Evolutionary conservation across 495 filamentous ascomycete genomes (phyloP), one percentile per base, ranked within the genome.

Genomic region (Lasiosphaeria ovina): DNA sequence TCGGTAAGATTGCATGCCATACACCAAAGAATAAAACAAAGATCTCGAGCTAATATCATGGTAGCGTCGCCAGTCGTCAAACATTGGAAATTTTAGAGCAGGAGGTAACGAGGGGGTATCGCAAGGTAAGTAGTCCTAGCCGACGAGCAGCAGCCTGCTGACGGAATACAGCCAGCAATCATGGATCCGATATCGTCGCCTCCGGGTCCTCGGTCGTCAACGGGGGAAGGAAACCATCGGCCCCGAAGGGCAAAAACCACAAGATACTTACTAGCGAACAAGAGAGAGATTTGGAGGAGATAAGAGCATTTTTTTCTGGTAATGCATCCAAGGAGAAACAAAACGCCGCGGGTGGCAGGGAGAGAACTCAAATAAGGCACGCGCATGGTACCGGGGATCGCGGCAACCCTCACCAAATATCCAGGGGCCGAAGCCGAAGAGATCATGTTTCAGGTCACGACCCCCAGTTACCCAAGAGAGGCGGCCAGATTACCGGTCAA

Each of bases 231-330:
- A 47, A 9, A 4, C 12, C 44, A 9, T n/a, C 11, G 44, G 16
- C 5, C 6, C 12, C 44, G 16, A 11, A 4, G 6, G 44, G 6
- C 16, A 47, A n/a, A 47, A 47, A 3, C 6, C 12, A n/a, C 8
- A n/a, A 47, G 12, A 14, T 9, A 8, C 7, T 42, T 42, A 0
- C 44, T 14, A 8, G 5, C 1, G 44, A 47, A 47, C 0, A 5
- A 14, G 67, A 66, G 34, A 66, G 65, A 53, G 74, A 73, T 51
- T 59, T 74, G 38, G 72, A 77, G 35, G 69, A 77, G 53, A 64
- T 79, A 3, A 74, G 75, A 11, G 69, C 68, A 0, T 81, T 79
- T 61, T 81, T 82, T 45, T 62, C 67, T 24, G 59, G 61, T 12
- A 66, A 50, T 35, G 47, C 36, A 52, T 14, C 58, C 1, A 40